Percentiles rank a stretch among this genome's conserved stretches.
These are phyloP conservation scores for Naganishia antarctica DNA, from an alignment of 768 basidiomycete genomes.

Conservation along the genomic window DNA sequence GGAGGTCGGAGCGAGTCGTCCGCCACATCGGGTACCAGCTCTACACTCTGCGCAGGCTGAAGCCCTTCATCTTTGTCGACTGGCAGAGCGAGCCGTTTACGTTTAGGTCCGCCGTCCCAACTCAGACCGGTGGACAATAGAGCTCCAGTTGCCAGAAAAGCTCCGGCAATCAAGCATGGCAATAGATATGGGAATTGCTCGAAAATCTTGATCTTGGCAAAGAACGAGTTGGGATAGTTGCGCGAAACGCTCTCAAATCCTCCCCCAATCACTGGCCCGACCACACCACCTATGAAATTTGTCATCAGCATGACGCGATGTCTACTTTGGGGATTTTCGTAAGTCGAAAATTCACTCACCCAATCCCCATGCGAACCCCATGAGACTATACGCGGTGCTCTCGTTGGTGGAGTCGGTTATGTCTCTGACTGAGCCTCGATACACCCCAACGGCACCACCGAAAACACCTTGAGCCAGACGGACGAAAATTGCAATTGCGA, in stretches of 20 bases:
- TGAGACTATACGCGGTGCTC: conserved; percentile 85
- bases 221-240: conserved; percentile 77
- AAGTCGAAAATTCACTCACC: conserved; percentile 60
- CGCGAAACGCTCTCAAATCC: conserved; percentile 59
- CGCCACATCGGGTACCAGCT: no score
- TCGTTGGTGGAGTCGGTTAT: conserved; percentile 91
- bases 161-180: conserved; percentile 72
- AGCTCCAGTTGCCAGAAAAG: conserved; percentile 73
- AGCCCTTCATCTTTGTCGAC: conserved; percentile 59
- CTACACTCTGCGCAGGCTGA: neutral
- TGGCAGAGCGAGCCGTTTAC: conserved; percentile 75
- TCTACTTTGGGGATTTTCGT: no score
- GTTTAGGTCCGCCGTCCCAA: conserved; percentile 81
- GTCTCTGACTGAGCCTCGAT: conserved; percentile 72
- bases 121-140: conserved; percentile 82
- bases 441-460: conserved; percentile 46
- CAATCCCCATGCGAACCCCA: conserved; percentile 96
- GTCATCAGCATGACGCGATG: no score
- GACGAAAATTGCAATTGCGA: conserved; percentile 69
- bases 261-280: conserved; percentile 59
- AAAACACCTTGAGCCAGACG: conserved; percentile 88
- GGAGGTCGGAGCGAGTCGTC: neutral
- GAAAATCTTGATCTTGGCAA: conserved; percentile 60
- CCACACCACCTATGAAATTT: conserved; percentile 5
- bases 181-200: conserved; percentile 81